Evolutionary conservation across 768 basidiomycete species (phyloP).

Genomic region (Rhodotorula sphaerocarpa): DNA sequence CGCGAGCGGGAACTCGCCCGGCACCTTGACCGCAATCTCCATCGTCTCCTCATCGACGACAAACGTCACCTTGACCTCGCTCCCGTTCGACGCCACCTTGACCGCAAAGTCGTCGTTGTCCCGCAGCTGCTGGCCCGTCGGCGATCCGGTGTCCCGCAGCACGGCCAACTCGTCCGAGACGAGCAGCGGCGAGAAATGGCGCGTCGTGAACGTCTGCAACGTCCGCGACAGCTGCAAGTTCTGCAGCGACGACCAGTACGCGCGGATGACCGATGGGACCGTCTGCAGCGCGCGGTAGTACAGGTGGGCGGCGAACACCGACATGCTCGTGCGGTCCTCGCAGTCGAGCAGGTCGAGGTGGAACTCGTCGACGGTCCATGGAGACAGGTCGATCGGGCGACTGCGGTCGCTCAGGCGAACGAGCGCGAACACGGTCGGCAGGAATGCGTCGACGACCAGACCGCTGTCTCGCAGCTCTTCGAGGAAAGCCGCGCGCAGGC

Average conservation of each 20-base stretch:
- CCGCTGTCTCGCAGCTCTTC: slow-evolving; percentile 69
- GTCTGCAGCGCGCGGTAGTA: slow-evolving; percentile 78
- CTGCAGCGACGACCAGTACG: slow-evolving; percentile 78
- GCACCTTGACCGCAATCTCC: slow-evolving; percentile 78
- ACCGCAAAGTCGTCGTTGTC: slow-evolving; percentile 69
- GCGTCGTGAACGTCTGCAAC: slow-evolving; percentile 68
- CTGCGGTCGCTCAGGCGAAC: slow-evolving; percentile 59
- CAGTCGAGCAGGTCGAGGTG: slow-evolving; percentile 55
- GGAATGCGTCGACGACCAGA: slow-evolving; percentile 57
- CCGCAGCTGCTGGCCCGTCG: slow-evolving; percentile 42
- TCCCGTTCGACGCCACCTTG: slow-evolving; percentile 62
- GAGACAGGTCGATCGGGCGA: slow-evolving; percentile 68
- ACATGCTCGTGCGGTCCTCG: slow-evolving; percentile 54
- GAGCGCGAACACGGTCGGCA: slow-evolving; percentile 62
- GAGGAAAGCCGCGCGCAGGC: slow-evolving; percentile 73
- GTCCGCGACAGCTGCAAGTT: slow-evolving; percentile 76
- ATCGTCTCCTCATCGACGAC: slow-evolving; percentile 86
- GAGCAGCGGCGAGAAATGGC: slow-evolving; percentile 80
- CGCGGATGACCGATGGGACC: slow-evolving; percentile 73
- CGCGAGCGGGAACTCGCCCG: slow-evolving; percentile 81
- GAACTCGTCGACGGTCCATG: slow-evolving; percentile 78
- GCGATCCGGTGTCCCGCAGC: slow-evolving; percentile 46
- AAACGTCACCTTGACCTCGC: slow-evolving; percentile 78
- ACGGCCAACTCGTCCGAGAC: slow-evolving; percentile 72
- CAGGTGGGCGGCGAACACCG: slow-evolving; percentile 70